Evolutionary conservation across 176 grass and related monocot species (phyloP), one percentile per base, ranked within the genome.

Genomic region (Carex cristatella): DNA sequence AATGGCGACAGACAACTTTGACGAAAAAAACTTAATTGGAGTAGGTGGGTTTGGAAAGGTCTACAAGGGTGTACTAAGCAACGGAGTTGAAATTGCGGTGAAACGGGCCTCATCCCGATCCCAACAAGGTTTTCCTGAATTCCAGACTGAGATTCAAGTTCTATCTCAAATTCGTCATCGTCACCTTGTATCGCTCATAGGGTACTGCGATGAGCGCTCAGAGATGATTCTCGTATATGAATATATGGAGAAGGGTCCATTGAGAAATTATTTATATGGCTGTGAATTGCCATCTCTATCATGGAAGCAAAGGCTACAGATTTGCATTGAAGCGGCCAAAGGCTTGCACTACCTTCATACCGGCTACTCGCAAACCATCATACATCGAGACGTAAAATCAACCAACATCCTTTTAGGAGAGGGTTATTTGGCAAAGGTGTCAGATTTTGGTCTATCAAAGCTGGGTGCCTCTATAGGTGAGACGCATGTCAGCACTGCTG

Each of bases 311-410:
- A 87, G 91, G 76, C 84, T 93, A 15, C 75, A 93, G 80, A 86
- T 90, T 79, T 90, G 88, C 68, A 85, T 90, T 66, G 91, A 88
- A 16, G 65, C 91, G 7, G 91, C 91, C 4, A 90, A 86, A 61
- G 91, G 91, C 14, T 78, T 93, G 86, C 86, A 93, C 19, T 93
- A 93, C 81, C 91, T 93, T 55, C 91, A 93, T 44, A 93, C 91
- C 2, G 88, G 91, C 4, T 81, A 85, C 48, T 81, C 91, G 3
- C 81, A 90, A 65, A 86, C 84, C n/a, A 90, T 93, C 72, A 93
- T 93, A 63, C 91, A 93, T 61, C 83, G 91, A 30, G 91, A 93
- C 1, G 88, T 93, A 5, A 93, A 90, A 88, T 86, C 91, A n/a
- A 88, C 91, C 46, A 93, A 93, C 75, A 93, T 93, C 79, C 91